Evolutionary conservation across 2,329 filamentous ascomycete species (phyloP), one percentile per base, ranked within the genome.

Genomic region (Cladosporium sp.): DNA sequence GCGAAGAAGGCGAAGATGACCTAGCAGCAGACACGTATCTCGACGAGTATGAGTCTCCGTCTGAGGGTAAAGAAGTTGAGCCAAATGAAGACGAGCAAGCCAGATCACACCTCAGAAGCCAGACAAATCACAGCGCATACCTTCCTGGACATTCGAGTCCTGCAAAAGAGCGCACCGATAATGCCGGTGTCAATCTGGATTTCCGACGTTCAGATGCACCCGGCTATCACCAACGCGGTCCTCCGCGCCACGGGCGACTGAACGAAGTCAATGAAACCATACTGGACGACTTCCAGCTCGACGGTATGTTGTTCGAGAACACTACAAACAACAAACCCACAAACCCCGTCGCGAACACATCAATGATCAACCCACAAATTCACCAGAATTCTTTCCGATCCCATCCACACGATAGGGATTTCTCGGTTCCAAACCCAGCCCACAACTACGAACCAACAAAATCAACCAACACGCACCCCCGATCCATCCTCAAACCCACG

Each of bases 251-350:
- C 5, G 5, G 22, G 4, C 52, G 47, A 16, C 38, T 61, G 20
- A 59, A 60, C 8, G 61, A 62, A 49, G 56, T 62, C 22, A 38
- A 57, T 27, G 62, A 63, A 40, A 48, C 48, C 15, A 60, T 62
- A 30, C 25, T 53, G 13, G 55, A 62, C n/a, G 48, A 50, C 25
- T 38, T 38, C 16, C 22, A 16, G 4, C 7, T 50, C 13, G 35
- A 51, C 5, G 49, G 47, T 12, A 43, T 50, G 47, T 19, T 50
- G 18, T 13, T 48, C 11, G 36, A 16, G 18, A 38, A 51, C 20
- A 43, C 20, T 27, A 11, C 3, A 25, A 8, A n/a, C 32, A 4
- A 27, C 4, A 27, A 4, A 27, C 4, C 5, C 22, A 27, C 22
- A 9, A 27, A 27, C 9, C 4, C 9, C 22, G 22, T 5, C 9